phyloP scores from a whole-genome alignment of 2,329 filamentous ascomycete species.

The Venturia asperata region DNA sequence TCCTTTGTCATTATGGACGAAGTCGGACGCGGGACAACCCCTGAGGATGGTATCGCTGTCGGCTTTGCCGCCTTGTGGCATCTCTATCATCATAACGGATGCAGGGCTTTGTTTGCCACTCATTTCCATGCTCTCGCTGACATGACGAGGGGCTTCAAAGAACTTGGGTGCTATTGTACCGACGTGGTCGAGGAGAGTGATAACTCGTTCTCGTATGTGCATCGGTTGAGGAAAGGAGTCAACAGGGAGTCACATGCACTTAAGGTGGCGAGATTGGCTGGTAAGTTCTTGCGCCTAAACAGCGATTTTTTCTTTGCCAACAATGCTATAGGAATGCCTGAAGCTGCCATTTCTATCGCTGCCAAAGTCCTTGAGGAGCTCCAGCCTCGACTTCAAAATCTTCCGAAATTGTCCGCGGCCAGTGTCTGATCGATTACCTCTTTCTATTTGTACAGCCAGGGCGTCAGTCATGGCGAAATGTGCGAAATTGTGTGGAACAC shows the following conservation, averaged over 20 bases:
- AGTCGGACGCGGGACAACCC: conserved; percentile 88
- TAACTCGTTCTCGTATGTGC: conserved; percentile 73
- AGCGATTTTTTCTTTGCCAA: background rate
- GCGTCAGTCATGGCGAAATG: background rate
- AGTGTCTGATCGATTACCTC: background rate
- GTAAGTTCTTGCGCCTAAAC: conserved; percentile 22
- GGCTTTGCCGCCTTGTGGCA: conserved; percentile 85
- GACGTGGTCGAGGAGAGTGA: conserved; percentile 60
- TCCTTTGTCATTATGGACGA: conserved; percentile 98
- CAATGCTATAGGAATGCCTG: conserved; percentile 52
- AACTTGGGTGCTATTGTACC: conserved; percentile 75
- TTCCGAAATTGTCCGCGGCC: background rate
- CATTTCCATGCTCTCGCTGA: conserved; percentile 86
- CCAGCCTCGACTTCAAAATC: conserved; percentile 5
- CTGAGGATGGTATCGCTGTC: conserved; percentile 83
- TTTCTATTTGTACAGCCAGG: background rate
- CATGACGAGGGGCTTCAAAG: conserved; percentile 54
- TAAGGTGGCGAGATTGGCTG: conserved; percentile 86
- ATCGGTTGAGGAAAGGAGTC: conserved; percentile 71
- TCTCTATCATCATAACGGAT: conserved; percentile 67
- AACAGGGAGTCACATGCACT: conserved; percentile 86
- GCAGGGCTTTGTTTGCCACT: conserved; percentile 82
- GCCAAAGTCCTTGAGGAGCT: conserved; percentile 45
- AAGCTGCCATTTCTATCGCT: conserved; percentile 63
- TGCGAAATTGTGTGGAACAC: background rate